Evolutionary conservation across 1,284 basidiomycete genomes (phyloP), one percentile per base, ranked within the genome.

Genomic region (Microbotryum saponariae): DNA sequence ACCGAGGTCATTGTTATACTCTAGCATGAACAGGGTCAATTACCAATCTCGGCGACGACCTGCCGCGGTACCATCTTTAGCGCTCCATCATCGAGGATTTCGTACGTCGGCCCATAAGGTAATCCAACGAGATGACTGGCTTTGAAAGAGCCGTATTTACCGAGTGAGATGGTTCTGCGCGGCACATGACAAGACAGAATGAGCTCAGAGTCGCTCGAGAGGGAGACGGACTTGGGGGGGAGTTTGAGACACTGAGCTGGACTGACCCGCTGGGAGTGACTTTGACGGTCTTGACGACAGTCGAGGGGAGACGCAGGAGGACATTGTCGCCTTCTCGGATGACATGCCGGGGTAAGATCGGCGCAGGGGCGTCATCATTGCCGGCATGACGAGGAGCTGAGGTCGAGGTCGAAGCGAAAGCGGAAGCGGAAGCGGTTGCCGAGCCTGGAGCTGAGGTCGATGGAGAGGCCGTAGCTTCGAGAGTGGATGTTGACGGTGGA

Each of bases 41-140:
- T 23, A 61, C 65, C 66, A 54, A 71, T 67, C 33, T 71, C 71
- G 57, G 63, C 61, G 27, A 71, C 51, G 14, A 42, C 57, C 47
- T 61, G 29, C 5, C 16, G 37, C 6, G 37, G 37, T 21, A 68
- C 52, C 3, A 52, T 25, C 3, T 37, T 10, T 33, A 63, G 58
- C 23, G 25, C n/a, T n/a, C 61, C 59, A 25, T 29, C 50, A 20
- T 57, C 61, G 48, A 78, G 75, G 58, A 91, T 85, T 72, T 91
- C 88, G 72, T 88, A 88, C 1, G 85, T 82, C 59, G 87, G 76
- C 7, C 89, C 89, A 73, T 85, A 90, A 2, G 84, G 83, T 63
- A 87, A 82, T 42, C 82, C 83, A 48, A 89, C 78, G 45, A 91
- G 79, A 52, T 86, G 82, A 66, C 82, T 82, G 16, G 83, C 80